A percentile compares a stretch with the other conserved stretches of the same genome.
Evolutionary conservation across 179 eudicot genomes (phyloP).

Genomic region (Beta corolliflora): DNA sequence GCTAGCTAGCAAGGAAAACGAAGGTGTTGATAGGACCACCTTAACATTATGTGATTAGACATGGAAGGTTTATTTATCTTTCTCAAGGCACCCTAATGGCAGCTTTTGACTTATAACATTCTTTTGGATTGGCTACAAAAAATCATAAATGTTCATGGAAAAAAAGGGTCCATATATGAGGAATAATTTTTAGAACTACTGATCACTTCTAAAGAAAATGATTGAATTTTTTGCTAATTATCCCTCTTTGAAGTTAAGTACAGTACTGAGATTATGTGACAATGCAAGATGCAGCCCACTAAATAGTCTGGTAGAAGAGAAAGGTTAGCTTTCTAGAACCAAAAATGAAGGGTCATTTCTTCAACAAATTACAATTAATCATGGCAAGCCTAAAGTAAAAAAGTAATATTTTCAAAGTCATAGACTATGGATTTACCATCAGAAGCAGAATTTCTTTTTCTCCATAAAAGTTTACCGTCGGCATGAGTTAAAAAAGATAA

Average conservation of each 20-base stretch:
- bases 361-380: slow-evolving; percentile 15
- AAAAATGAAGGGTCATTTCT: slow-evolving; percentile 7
- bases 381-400: slow-evolving; percentile 10
- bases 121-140: neutral
- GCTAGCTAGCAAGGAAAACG: slow-evolving; percentile 6
- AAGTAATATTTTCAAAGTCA: neutral
- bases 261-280: slow-evolving; percentile 23
- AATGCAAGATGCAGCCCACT: slow-evolving; percentile 19
- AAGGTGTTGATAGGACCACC: neutral
- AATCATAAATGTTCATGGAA: neutral
- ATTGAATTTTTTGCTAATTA: slow-evolving; percentile 18
- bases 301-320: slow-evolving; percentile 11
- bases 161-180: neutral
- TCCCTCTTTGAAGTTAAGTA: slow-evolving; percentile 22
- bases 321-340: slow-evolving; percentile 6
- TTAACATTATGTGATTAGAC: slow-evolving; percentile 30
- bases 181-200: neutral
- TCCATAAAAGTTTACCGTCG: neutral
- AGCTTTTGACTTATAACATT: slow-evolving; percentile 12
- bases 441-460: neutral
- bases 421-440: neutral
- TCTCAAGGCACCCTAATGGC: slow-evolving; percentile 28
- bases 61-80: slow-evolving; percentile 30
- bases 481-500: neutral
- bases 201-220: neutral